These are phyloP conservation scores for Primulina eburnea DNA, from an alignment of 257 asterid genomes.

Conservation along the genomic window DNA sequence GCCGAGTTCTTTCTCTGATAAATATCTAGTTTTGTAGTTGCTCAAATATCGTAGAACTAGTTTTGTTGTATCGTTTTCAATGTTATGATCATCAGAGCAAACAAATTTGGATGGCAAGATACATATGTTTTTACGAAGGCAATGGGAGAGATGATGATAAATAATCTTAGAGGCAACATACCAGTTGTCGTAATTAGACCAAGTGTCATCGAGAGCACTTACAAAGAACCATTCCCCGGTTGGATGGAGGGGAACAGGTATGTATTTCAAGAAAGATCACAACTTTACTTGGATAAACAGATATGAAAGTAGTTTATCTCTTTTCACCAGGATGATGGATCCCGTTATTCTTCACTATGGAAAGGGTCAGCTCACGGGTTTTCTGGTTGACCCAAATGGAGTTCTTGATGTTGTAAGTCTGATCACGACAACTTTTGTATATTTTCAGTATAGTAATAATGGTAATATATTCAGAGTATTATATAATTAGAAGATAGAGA, in stretches of 20 bases:
- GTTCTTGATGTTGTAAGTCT: slow-evolving; percentile 87
- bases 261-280: slow-evolving; percentile 2
- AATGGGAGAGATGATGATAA: slow-evolving; percentile 99
- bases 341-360: slow-evolving; percentile 87
- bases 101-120: slow-evolving; percentile 98
- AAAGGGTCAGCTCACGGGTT: slow-evolving; percentile 88
- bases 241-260: slow-evolving; percentile 99
- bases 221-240: slow-evolving; percentile 91
- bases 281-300: neutral
- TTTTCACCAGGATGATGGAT: slow-evolving; percentile 85
- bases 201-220: slow-evolving; percentile 96
- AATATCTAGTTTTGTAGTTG: neutral
- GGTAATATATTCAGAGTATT: neutral
- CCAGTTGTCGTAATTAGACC: slow-evolving; percentile 90
- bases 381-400: slow-evolving; percentile 85
- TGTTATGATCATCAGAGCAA: slow-evolving; percentile 54
- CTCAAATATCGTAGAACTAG: neutral
- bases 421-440: neutral
- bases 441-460: neutral
- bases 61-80: neutral
- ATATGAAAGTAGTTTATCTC: slow-evolving; percentile 5
- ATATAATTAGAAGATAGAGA: neutral
- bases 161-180: slow-evolving; percentile 62
- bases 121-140: slow-evolving; percentile 93
- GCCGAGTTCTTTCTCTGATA: neutral